phyloP scores from a whole-genome alignment of 495 filamentous ascomycete genomes.

The Diplogelasinospora grovesii region DNA sequence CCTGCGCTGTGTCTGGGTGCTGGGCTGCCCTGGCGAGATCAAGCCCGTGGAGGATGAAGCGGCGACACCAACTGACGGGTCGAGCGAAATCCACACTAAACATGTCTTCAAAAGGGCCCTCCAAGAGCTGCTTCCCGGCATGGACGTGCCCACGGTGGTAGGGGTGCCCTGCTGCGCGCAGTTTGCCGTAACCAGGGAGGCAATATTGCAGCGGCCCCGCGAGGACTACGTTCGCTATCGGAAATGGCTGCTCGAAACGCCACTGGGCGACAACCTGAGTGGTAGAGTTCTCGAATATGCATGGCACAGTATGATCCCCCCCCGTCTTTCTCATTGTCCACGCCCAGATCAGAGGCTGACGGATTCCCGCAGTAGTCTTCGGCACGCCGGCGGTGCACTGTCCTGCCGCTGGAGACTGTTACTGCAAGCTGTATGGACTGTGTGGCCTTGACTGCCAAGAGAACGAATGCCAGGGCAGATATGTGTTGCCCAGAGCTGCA shows the following conservation, averaged over 20 bases:
- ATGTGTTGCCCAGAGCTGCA: conserved; percentile 24
- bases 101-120: conserved; percentile 45
- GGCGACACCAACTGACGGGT: no score
- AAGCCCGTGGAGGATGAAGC: conserved; percentile 29
- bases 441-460: conserved; percentile 40
- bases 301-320: conserved; percentile 60
- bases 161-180: conserved; percentile 62
- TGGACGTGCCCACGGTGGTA: conserved; percentile 36
- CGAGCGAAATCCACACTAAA: no score
- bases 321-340: not conserved
- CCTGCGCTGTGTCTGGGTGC: conserved; percentile 56
- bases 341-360: conserved; percentile 27
- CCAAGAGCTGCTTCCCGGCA: conserved; percentile 47
- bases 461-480: conserved; percentile 23
- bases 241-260: conserved; percentile 55
- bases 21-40: conserved; percentile 58
- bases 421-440: conserved; percentile 57
- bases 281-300: conserved; percentile 65
- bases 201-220: conserved; percentile 40
- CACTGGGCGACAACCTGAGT: conserved; percentile 48
- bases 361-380: conserved; percentile 31
- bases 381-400: conserved; percentile 47
- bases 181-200: conserved; percentile 55
- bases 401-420: conserved; percentile 50
- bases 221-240: conserved; percentile 51